A percentile compares a stretch with the other conserved stretches of the same genome.
These are phyloP conservation scores for Thalia dealbata DNA, from an alignment of 176 grass and related monocot genomes.

Conservation along the genomic window DNA sequence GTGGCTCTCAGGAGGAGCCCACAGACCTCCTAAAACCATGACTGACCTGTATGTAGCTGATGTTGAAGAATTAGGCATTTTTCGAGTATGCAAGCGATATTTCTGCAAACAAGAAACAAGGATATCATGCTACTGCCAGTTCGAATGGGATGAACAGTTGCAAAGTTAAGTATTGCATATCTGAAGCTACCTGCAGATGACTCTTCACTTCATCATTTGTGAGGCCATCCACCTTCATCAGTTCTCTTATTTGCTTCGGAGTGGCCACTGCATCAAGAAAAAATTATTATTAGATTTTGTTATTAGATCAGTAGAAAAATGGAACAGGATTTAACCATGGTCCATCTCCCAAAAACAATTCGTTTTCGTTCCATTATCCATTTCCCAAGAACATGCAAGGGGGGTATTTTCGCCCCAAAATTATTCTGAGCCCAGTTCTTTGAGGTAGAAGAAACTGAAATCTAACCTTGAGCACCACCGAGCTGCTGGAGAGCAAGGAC, in stretches of 20 bases:
- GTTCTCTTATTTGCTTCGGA: conserved; percentile 93
- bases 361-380: too few relatives aligned
- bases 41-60: conserved; percentile 20
- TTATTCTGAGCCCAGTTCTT: neutral
- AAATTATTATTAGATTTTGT: neutral
- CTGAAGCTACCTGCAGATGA: conserved; percentile 71
- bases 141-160: neutral
- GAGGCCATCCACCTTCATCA: conserved; percentile 94
- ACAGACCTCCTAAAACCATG: conserved; percentile 33
- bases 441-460: neutral
- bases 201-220: conserved; percentile 99
- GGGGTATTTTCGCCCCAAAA: neutral
- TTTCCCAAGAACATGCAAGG: neutral
- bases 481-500: neutral
- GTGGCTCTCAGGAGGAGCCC: conserved; percentile 23
- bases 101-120: conserved; percentile 43
- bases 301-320: neutral
- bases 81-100: conserved; percentile 70
- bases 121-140: conserved; percentile 25
- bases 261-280: conserved; percentile 60
- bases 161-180: neutral
- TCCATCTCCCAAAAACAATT: too few relatives aligned
- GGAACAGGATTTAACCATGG: too few relatives aligned
- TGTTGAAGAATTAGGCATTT: conserved; percentile 18
- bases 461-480: conserved; percentile 12